Conservation (phyloP, 2,329 filamentous ascomycete species). For the Xylaria sp. region DNA sequence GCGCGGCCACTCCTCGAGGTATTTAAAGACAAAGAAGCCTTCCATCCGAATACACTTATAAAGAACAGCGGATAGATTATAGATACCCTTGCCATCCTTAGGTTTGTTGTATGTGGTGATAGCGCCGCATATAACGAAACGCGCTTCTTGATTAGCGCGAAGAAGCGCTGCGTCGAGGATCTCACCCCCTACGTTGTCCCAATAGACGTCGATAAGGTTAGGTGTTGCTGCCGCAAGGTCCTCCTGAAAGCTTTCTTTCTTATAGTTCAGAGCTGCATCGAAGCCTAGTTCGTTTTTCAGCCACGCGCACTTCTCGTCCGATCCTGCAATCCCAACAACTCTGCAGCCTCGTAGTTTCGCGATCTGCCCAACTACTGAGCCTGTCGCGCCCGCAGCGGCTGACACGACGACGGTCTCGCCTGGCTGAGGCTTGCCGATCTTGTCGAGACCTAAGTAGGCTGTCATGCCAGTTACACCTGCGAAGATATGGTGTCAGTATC, state of each 20-base stretch:
- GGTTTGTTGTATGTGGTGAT: constrained; percentile 76
- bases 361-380: constrained; percentile 80
- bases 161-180: constrained; percentile 74
- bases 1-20: constrained; percentile 63
- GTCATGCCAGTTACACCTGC: constrained; percentile 75
- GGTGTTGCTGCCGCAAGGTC: constrained; percentile 65
- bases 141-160: constrained; percentile 69
- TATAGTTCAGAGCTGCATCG: constrained; percentile 71
- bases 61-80: constrained; percentile 48
- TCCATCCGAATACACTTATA: constrained; percentile 68
- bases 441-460: constrained; percentile 78
- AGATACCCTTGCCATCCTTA: constrained; percentile 60
- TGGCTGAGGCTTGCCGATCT: constrained; percentile 73
- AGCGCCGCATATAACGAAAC: constrained; percentile 77
- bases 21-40: constrained; percentile 81
- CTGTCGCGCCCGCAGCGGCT: constrained; percentile 82
- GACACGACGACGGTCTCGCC: constrained; percentile 82
- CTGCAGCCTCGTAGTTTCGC: constrained; percentile 76
- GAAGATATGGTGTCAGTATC: constrained; percentile 14
- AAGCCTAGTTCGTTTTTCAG: constrained; percentile 67
- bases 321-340: constrained; percentile 74
- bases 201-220: constrained; percentile 69
- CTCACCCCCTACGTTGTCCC: constrained; percentile 76
- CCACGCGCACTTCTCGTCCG: constrained; percentile 72
- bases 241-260: constrained; percentile 62